A percentile compares a stretch with the other conserved stretches of the same genome.
These are phyloP conservation scores for Pleodorina starrii DNA, from an alignment of 139 green algal species.

Conservation along the genomic window DNA sequence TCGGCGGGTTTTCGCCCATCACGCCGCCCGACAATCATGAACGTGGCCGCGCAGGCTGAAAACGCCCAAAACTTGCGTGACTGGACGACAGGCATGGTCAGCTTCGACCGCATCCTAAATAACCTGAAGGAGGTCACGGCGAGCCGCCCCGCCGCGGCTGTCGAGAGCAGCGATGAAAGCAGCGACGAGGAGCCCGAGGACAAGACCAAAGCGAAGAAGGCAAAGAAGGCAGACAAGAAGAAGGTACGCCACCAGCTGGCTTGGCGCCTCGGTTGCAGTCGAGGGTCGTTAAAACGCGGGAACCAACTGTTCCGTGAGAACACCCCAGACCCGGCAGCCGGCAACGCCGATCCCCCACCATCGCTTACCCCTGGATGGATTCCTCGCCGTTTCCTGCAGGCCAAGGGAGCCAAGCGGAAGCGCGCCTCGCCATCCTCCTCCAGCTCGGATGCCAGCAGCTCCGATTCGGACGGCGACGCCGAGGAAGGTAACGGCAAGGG, in stretches of 20 bases:
- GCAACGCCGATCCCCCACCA: too few relatives aligned
- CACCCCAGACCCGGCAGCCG: too few relatives aligned
- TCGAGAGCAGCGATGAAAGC: background rate
- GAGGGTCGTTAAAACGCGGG: too few relatives aligned
- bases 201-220: constrained; percentile 29
- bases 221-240: background rate
- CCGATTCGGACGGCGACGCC: background rate
- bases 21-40: too few relatives aligned
- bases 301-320: too few relatives aligned
- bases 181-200: constrained; percentile 41
- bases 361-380: too few relatives aligned
- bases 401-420: constrained; percentile 35
- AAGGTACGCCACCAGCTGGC: constrained; percentile 16
- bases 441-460: background rate
- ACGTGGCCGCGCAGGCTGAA: constrained; percentile 64
- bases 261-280: too few relatives aligned
- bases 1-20: background rate
- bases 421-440: background rate
- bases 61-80: constrained; percentile 61
- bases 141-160: background rate
- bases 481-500: background rate
- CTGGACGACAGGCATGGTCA: constrained; percentile 84
- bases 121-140: constrained; percentile 76
- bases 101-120: constrained; percentile 80
- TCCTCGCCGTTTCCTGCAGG: background rate